Percentiles rank a stretch among this genome's conserved stretches.
Evolutionary conservation across 163 green algal species (phyloP).

Genomic region (Coccomyxa subellipsoidea): DNA sequence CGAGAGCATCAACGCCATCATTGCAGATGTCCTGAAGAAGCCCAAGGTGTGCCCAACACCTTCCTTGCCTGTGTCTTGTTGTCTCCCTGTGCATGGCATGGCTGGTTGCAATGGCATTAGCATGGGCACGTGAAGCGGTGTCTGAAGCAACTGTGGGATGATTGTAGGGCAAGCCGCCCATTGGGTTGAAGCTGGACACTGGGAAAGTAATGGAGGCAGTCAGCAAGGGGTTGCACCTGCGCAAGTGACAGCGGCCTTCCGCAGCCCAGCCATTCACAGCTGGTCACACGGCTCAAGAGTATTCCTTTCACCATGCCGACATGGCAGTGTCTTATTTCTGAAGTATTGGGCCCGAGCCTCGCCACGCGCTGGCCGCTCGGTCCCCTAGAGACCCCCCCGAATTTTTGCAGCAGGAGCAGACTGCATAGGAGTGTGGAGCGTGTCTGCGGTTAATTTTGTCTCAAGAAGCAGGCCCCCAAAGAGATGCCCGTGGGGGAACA

Average conservation of each 20-base stretch:
- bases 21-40: background rate
- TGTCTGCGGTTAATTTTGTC: background rate
- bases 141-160: background rate
- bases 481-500: background rate
- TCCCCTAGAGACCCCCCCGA: background rate
- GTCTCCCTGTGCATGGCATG: too few species aligned
- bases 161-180: background rate
- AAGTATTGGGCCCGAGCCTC: background rate
- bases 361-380: background rate
- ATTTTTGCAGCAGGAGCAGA: background rate
- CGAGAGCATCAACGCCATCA: background rate
- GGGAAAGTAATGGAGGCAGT: background rate
- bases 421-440: background rate
- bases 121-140: background rate
- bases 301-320: background rate
- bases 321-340: background rate
- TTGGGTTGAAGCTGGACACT: constrained; percentile 1
- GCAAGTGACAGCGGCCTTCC: background rate
- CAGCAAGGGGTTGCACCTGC: background rate
- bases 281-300: background rate
- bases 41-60: constrained; percentile 4
- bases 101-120: background rate
- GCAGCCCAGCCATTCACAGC: background rate
- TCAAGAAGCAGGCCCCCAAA: background rate
- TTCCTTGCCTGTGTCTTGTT: too few species aligned